Percentiles rank a stretch among this genome's conserved stretches.
Conservation (phyloP, 345 rosid species). For the Hibiscus tridactylites region DNA sequence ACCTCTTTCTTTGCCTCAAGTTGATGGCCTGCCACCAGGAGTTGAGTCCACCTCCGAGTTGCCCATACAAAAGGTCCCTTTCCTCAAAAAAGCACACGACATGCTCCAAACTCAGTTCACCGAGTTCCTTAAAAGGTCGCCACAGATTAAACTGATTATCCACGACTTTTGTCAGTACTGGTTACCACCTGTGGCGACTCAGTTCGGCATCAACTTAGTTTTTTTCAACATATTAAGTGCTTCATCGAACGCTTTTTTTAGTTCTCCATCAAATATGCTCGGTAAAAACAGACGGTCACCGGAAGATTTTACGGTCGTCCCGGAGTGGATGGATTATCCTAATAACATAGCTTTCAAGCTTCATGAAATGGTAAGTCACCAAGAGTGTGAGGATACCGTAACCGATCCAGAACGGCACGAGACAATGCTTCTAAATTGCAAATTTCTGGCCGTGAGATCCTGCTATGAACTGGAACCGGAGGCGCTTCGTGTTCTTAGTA, state of each 20-base stretch:
- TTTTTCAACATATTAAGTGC: neutral
- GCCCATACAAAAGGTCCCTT: neutral
- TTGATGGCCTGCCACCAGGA: neutral
- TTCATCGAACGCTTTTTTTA: neutral
- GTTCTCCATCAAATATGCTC: neutral
- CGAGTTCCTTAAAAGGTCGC: neutral
- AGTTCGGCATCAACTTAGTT: neutral
- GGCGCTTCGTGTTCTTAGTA: neutral
- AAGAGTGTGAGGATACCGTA: neutral
- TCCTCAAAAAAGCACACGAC: neutral
- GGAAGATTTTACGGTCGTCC: neutral
- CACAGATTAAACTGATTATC: neutral
- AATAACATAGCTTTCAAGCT: conserved; percentile 3
- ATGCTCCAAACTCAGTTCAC: neutral
- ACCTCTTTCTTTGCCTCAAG: neutral
- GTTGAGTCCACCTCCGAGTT: conserved; percentile 2
- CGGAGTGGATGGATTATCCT: neutral
- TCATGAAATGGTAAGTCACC: neutral
- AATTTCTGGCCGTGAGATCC: neutral
- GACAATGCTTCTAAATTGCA: neutral
- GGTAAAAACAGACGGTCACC: neutral
- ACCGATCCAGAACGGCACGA: neutral
- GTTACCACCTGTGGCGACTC: neutral
- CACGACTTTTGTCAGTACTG: neutral
- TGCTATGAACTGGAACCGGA: neutral